phyloP scores from a whole-genome alignment of 2,329 filamentous ascomycete species.

The Phaeosphaeria sp. region DNA sequence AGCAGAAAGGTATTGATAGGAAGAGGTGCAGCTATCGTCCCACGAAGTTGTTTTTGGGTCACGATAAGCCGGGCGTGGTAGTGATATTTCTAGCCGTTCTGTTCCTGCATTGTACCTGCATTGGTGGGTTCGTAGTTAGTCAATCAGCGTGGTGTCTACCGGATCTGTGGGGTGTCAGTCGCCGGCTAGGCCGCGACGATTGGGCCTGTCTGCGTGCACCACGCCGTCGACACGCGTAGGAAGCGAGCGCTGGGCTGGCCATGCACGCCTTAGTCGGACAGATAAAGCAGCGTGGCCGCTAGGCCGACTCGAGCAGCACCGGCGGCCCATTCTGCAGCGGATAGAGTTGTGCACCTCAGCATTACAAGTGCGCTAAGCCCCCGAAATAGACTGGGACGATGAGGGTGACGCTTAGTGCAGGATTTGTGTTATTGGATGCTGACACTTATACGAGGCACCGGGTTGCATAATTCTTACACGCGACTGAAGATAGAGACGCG shows the following conservation, averaged over 20 bases:
- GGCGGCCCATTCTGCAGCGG: constrained; percentile 35
- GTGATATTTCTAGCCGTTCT: constrained; percentile 22
- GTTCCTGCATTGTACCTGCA: constrained; percentile 47
- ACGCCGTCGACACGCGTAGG: constrained; percentile 38
- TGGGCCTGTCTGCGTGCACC: constrained; percentile 32
- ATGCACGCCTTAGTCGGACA: constrained; percentile 24
- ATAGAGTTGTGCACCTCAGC: constrained; percentile 37
- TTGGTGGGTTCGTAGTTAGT: constrained; percentile 38
- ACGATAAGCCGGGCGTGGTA: constrained; percentile 24
- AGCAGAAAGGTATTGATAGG: constrained; percentile 8
- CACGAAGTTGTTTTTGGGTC: constrained; percentile 21
- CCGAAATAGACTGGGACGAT: constrained; percentile 42
- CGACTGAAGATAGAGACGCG: constrained; percentile 13
- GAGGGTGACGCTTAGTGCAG: constrained; percentile 24
- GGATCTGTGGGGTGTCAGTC: constrained; percentile 40
- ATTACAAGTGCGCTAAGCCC: constrained; percentile 38
- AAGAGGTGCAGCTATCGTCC: constrained; percentile 3
- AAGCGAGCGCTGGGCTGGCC: constrained; percentile 29
- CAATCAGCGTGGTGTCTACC: constrained; percentile 26
- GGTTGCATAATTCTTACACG: constrained; percentile 36
- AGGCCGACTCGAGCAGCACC: constrained; percentile 21
- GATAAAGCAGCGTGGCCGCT: constrained; percentile 40
- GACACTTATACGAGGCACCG: constrained; percentile 36
- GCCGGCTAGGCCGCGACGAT: constrained; percentile 25
- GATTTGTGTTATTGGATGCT: constrained; percentile 43